phyloP scores from a whole-genome alignment of 179 eudicot species.

The Pouteria campechiana region DNA sequence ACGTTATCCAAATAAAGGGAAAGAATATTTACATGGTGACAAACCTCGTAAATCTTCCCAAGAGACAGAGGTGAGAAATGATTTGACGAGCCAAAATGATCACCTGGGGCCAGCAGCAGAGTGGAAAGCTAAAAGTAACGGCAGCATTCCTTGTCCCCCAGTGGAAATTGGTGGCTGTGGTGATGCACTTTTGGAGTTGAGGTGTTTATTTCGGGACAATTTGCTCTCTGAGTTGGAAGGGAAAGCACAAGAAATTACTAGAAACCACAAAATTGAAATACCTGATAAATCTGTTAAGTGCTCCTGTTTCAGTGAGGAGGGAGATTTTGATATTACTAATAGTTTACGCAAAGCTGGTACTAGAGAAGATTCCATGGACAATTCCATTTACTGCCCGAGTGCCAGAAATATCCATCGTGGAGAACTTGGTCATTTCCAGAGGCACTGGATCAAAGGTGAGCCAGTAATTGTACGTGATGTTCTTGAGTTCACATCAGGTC shows the following conservation, averaged over 20 bases:
- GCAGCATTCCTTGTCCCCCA: constrained; percentile 63
- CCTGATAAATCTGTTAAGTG: constrained; percentile 16
- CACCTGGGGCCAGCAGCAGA: constrained; percentile 9
- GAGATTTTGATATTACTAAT: constrained; percentile 4
- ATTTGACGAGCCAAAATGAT: constrained; percentile 1
- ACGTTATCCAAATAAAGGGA: constrained; percentile 16
- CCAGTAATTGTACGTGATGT: constrained; percentile 58
- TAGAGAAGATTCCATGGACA: constrained; percentile 32
- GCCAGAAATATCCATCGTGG: constrained; percentile 26
- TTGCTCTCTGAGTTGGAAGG: constrained; percentile 31
- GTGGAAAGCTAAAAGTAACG: constrained; percentile 50
- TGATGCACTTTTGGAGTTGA: constrained; percentile 29
- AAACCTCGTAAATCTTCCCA: neutral
- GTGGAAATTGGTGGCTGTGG: constrained; percentile 53
- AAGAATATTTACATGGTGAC: constrained; percentile 35
- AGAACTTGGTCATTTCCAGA: constrained; percentile 46
- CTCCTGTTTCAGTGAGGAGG: constrained; percentile 18
- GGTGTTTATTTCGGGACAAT: constrained; percentile 13
- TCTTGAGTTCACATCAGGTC: constrained; percentile 47
- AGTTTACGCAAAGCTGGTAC: constrained; percentile 31
- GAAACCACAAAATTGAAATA: neutral
- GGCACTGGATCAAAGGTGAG: constrained; percentile 68
- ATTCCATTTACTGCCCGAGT: constrained; percentile 44
- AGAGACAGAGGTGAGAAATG: neutral
- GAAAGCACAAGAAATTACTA: constrained; percentile 26